Evolutionary conservation across 1,139 yeast species (phyloP).

Genomic region (Meyerozyma guilliermondii): DNA sequence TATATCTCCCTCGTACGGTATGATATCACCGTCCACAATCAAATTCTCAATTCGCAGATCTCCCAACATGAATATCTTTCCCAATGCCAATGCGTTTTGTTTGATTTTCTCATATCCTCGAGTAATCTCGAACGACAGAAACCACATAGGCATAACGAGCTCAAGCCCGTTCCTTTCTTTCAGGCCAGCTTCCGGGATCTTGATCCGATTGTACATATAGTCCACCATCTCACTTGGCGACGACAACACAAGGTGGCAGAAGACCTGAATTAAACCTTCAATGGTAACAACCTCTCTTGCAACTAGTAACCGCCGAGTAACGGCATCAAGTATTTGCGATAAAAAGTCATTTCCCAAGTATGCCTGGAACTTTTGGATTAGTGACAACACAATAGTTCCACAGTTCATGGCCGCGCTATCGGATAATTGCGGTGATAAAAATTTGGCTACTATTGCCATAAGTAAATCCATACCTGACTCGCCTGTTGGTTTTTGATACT

Average conservation of each 20-base stretch:
- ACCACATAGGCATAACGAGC: conserved; percentile 68
- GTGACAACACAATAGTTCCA: conserved; percentile 63
- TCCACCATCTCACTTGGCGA: conserved; percentile 51
- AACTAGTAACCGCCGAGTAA: conserved; percentile 57
- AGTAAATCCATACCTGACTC: conserved; percentile 51
- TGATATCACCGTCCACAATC: conserved; percentile 71
- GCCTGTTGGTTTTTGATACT: conserved; percentile 33
- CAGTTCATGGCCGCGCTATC: conserved; percentile 78
- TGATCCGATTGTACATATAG: conserved; percentile 44
- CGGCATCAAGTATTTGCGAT: conserved; percentile 63
- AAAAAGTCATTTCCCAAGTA: conserved; percentile 47
- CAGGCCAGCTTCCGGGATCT: conserved; percentile 22
- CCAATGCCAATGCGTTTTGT: conserved; percentile 67
- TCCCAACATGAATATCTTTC: conserved; percentile 53
- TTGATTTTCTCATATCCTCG: conserved; percentile 74
- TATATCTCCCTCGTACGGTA: conserved; percentile 55
- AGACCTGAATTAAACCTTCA: conserved; percentile 71
- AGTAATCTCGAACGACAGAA: conserved; percentile 72
- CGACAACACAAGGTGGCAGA: conserved; percentile 63
- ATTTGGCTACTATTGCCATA: conserved; percentile 59
- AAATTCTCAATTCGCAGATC: conserved; percentile 50
- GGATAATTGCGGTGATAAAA: conserved; percentile 65
- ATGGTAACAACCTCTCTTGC: conserved; percentile 70
- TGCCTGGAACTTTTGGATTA: conserved; percentile 54
- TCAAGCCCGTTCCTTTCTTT: conserved; percentile 33